These are phyloP conservation scores for Phalaenopsis aphrodite DNA, from an alignment of 106 monocot species.

Conservation along the genomic window DNA sequence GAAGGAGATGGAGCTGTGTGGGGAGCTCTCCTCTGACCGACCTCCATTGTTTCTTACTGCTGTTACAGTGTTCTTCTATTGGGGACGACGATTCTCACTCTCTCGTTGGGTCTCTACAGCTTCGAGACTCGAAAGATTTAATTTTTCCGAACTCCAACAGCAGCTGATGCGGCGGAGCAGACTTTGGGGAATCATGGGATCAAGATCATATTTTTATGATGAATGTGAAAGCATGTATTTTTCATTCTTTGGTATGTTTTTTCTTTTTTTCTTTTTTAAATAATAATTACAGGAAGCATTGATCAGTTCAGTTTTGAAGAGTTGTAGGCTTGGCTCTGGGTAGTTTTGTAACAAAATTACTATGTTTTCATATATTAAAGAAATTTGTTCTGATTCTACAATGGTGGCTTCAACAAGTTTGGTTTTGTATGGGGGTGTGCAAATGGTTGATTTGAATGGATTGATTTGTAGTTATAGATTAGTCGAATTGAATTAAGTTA, in stretches of 20 bases:
- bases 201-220: not conserved
- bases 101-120: not conserved
- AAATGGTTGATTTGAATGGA: too few relatives aligned
- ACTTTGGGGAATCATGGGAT: not conserved
- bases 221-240: not conserved
- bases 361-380: too few relatives aligned
- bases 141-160: not conserved
- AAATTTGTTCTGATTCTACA: too few relatives aligned
- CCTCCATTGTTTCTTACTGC: constrained; percentile 11
- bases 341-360: not conserved
- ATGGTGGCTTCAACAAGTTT: too few relatives aligned
- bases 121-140: not conserved
- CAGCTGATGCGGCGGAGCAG: not conserved
- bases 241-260: constrained; percentile 4
- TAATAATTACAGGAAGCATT: not conserved
- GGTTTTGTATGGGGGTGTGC: too few relatives aligned
- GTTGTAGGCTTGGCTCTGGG: not conserved
- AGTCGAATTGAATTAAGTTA: too few relatives aligned
- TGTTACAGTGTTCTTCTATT: not conserved
- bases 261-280: not conserved
- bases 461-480: too few relatives aligned
- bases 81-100: not conserved
- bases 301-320: not conserved
- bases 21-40: constrained; percentile 26
- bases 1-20: constrained; percentile 53